These are phyloP conservation scores for Auricularia heimuer DNA, from an alignment of 768 basidiomycete genomes.

Conservation along the genomic window DNA sequence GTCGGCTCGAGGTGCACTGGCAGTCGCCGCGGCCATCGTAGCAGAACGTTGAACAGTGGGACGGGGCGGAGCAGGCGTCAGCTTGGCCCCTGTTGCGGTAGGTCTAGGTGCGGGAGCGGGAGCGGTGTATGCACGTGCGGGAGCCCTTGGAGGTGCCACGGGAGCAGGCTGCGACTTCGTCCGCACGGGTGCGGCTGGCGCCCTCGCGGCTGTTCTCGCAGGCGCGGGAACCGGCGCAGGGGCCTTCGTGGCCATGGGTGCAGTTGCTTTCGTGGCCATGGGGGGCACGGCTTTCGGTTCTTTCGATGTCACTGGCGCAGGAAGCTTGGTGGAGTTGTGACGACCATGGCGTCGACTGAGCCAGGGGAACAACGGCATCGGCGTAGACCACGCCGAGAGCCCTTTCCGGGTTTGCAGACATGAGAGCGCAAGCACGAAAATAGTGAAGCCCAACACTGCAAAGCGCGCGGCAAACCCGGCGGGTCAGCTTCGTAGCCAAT, in stretches of 20 bases:
- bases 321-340: slow-evolving; percentile 17
- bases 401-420: slow-evolving; percentile 35
- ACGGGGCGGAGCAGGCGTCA: background rate
- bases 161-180: background rate
- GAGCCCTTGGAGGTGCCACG: background rate
- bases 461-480: slow-evolving; percentile 22
- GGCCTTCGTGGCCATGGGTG: slow-evolving; percentile 20
- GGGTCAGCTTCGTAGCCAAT: slow-evolving; percentile 5
- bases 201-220: slow-evolving; percentile 13
- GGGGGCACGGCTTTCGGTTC: background rate
- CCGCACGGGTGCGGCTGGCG: background rate
- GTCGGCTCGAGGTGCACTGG: background rate
- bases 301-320: slow-evolving; percentile 6
- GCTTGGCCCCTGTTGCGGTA: background rate
- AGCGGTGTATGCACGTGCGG: background rate
- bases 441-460: slow-evolving; percentile 40
- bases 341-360: slow-evolving; percentile 27
- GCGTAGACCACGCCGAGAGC: slow-evolving; percentile 54
- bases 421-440: slow-evolving; percentile 35
- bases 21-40: background rate
- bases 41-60: background rate
- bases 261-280: background rate
- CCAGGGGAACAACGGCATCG: slow-evolving; percentile 66
- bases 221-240: slow-evolving; percentile 30
- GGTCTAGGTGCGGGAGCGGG: background rate